A percentile compares a stretch with the other conserved stretches of the same genome.
Conservation (phyloP, 805 yeast species). For the Metschnikowia santaceciliae region DNA sequence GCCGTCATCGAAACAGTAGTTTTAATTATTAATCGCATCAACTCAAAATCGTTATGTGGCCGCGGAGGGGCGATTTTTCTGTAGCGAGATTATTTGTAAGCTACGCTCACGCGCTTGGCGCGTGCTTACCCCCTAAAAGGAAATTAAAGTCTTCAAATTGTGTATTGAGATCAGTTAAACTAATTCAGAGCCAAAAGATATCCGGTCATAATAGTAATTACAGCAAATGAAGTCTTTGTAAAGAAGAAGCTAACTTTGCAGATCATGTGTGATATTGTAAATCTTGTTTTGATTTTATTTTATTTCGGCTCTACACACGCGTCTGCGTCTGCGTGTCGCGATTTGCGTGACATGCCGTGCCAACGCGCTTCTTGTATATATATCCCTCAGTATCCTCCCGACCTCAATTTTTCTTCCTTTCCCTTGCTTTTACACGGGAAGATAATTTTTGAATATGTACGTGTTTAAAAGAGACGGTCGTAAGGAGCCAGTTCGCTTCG, state of each 20-base stretch:
- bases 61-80: background rate
- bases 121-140: conserved; percentile 1
- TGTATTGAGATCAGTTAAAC: too few species aligned
- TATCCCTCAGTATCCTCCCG: conserved; percentile 1
- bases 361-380: conserved; percentile 3
- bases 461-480: conserved; percentile 92
- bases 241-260: background rate
- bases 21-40: background rate
- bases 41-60: background rate
- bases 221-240: background rate
- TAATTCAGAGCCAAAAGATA: too few species aligned
- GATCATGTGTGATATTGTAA: background rate
- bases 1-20: background rate
- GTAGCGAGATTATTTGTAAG: background rate
- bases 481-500: conserved; percentile 91
- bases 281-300: background rate
- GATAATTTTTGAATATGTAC: conserved; percentile 48
- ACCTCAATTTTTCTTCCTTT: background rate
- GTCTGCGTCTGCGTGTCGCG: conserved; percentile 4
- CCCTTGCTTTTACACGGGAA: background rate
- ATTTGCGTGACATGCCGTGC: conserved; percentile 1
- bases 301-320: background rate
- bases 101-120: conserved; percentile 1
- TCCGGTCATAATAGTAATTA: too few species aligned
- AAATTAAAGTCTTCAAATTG: background rate